These are phyloP conservation scores for Ustilago nuda DNA, from an alignment of 1,284 basidiomycete genomes.

Conservation along the genomic window DNA sequence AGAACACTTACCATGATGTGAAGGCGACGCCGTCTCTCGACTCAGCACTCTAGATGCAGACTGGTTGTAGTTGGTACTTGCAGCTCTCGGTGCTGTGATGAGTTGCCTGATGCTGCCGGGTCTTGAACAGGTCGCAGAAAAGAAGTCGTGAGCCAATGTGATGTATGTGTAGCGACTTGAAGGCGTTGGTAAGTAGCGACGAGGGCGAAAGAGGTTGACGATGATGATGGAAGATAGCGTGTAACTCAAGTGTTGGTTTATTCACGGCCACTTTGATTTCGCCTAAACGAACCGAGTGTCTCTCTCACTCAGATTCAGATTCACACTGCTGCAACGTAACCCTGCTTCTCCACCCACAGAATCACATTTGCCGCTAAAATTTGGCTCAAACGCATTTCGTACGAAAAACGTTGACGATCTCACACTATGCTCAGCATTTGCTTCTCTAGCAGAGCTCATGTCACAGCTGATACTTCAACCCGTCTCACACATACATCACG, in stretches of 20 bases:
- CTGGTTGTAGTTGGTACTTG: not conserved
- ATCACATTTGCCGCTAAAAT: conserved; percentile 6
- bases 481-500: not conserved
- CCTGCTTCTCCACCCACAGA: conserved; percentile 3
- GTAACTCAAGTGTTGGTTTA: conserved; percentile 21
- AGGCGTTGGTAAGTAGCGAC: not conserved
- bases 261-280: conserved; percentile 13
- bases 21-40: not conserved
- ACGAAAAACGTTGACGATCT: conserved; percentile 15
- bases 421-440: not conserved
- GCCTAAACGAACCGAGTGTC: not conserved
- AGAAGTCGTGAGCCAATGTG: not conserved
- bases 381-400: conserved; percentile 2
- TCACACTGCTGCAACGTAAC: conserved; percentile 12
- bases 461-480: not conserved
- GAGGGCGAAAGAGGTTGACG: conserved; percentile 2
- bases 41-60: not conserved
- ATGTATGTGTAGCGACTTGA: not conserved
- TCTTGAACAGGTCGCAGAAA: not conserved
- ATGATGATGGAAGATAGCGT: conserved; percentile 2
- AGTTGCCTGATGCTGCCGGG: not conserved
- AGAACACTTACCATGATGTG: conserved; percentile 21
- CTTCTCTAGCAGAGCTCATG: not conserved
- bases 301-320: not conserved
- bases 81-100: not conserved